phyloP scores from a whole-genome alignment of 2,329 filamentous ascomycete species.

The Diaporthe capsici region DNA sequence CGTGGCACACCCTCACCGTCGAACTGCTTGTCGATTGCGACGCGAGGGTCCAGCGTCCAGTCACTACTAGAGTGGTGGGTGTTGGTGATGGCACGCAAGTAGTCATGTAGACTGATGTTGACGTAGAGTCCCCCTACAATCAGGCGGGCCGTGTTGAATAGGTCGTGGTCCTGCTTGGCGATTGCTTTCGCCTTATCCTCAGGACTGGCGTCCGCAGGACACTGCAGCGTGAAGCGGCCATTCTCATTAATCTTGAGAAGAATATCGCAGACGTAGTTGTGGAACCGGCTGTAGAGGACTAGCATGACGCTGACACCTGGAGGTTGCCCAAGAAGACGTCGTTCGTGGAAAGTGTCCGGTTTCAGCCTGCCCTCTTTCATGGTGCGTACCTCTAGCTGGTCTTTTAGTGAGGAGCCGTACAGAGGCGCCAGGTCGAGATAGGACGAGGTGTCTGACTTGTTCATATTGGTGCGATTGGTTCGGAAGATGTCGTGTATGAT shows the following conservation, averaged over 20 bases:
- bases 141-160: conserved; percentile 70
- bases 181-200: conserved; percentile 49
- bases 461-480: conserved; percentile 73
- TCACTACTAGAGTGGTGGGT: conserved; percentile 62
- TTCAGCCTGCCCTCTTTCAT: conserved; percentile 68
- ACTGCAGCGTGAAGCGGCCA: conserved; percentile 67
- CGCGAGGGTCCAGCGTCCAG: conserved; percentile 74
- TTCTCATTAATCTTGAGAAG: conserved; percentile 77
- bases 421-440: conserved; percentile 82
- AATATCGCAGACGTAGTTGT: conserved; percentile 71
- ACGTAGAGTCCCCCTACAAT: conserved; percentile 69
- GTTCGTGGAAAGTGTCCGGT: conserved; percentile 78
- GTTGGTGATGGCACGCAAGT: conserved; percentile 73
- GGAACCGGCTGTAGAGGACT: conserved; percentile 78
- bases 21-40: conserved; percentile 54
- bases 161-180: conserved; percentile 58
- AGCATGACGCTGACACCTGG: conserved; percentile 76
- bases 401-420: conserved; percentile 78
- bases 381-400: conserved; percentile 65
- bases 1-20: conserved; percentile 62
- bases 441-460: conserved; percentile 77
- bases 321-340: conserved; percentile 75
- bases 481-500: conserved; percentile 75
- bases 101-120: conserved; percentile 71
- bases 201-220: background rate